Percentiles rank a stretch among this genome's conserved stretches.
Conservation (phyloP, 192 early-diverging fungal genomes). For the Mortierella antarctica region DNA sequence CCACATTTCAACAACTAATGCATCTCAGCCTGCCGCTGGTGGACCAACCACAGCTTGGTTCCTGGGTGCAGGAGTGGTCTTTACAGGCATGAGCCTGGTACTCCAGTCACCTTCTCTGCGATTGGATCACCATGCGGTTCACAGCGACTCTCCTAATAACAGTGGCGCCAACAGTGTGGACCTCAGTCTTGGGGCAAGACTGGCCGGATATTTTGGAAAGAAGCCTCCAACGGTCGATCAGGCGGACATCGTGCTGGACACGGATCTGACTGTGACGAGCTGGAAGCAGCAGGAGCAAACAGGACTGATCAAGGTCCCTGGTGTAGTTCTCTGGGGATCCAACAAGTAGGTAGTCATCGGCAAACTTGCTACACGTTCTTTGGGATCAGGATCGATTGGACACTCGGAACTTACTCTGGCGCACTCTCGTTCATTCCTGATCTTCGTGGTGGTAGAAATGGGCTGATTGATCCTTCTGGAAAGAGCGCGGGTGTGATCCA, state of each 20-base stretch:
- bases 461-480: slow-evolving; percentile 41
- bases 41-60: slow-evolving; percentile 22
- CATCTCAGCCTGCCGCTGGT: background rate
- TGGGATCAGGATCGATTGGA: no score
- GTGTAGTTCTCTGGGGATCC: slow-evolving; percentile 50
- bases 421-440: background rate
- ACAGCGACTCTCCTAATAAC: slow-evolving; percentile 14
- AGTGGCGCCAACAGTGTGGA: background rate
- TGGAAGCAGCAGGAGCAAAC: slow-evolving; percentile 52
- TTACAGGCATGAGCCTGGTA: slow-evolving; percentile 29
- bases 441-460: slow-evolving; percentile 5
- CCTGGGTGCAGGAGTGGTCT: slow-evolving; percentile 39
- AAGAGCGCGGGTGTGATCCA: slow-evolving; percentile 38
- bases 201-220: slow-evolving; percentile 11
- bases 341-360: slow-evolving; percentile 28
- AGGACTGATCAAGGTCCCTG: slow-evolving; percentile 21
- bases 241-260: slow-evolving; percentile 37
- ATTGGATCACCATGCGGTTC: slow-evolving; percentile 2
- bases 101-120: slow-evolving; percentile 35
- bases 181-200: slow-evolving; percentile 12
- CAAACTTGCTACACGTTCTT: background rate
- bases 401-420: background rate
- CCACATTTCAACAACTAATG: slow-evolving; percentile 12
- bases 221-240: slow-evolving; percentile 27
- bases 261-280: slow-evolving; percentile 41